Conservation (phyloP, 108 stramenopile species). For the Cyclostephanos tholiformis region DNA sequence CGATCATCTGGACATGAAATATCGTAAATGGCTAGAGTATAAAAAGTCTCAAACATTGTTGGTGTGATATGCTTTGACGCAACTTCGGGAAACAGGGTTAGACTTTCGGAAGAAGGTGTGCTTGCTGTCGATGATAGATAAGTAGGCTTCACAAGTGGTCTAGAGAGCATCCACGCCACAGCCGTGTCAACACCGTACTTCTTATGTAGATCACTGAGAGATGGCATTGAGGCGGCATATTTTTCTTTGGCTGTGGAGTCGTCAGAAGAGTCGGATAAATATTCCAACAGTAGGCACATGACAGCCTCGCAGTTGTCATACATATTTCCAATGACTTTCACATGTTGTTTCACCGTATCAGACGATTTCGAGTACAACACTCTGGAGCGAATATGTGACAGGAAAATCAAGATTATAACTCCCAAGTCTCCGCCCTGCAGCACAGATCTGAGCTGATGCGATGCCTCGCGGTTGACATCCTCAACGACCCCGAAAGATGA, state of each 20-base stretch:
- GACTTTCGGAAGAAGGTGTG: constrained; percentile 5
- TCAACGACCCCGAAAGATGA: constrained; percentile 88
- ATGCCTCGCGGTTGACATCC: constrained; percentile 59
- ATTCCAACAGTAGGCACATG: constrained; percentile 77
- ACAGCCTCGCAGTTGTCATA: constrained; percentile 79
- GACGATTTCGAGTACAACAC: constrained; percentile 61
- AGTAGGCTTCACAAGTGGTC: constrained; percentile 54
- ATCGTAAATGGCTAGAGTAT: constrained; percentile 67
- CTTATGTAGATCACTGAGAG: constrained; percentile 51
- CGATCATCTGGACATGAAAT: constrained; percentile 70
- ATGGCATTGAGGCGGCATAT: constrained; percentile 67
- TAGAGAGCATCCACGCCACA: constrained; percentile 73
- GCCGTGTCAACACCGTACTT: constrained; percentile 64
- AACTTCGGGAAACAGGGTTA: constrained; percentile 46
- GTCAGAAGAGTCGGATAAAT: constrained; percentile 59
- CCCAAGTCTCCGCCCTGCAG: constrained; percentile 75
- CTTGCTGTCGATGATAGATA: constrained; percentile 36
- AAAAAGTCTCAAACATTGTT: constrained; percentile 76
- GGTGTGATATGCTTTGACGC: constrained; percentile 59
- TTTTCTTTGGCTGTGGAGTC: constrained; percentile 47
- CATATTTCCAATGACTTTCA: constrained; percentile 83
- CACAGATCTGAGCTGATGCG: constrained; percentile 52
- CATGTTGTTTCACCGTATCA: constrained; percentile 51
- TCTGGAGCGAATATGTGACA: constrained; percentile 70
- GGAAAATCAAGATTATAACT: constrained; percentile 72